Evolutionary conservation across 1,139 yeast genomes (phyloP), one percentile per base, ranked within the genome.

Genomic region (Diutina siamensis): DNA sequence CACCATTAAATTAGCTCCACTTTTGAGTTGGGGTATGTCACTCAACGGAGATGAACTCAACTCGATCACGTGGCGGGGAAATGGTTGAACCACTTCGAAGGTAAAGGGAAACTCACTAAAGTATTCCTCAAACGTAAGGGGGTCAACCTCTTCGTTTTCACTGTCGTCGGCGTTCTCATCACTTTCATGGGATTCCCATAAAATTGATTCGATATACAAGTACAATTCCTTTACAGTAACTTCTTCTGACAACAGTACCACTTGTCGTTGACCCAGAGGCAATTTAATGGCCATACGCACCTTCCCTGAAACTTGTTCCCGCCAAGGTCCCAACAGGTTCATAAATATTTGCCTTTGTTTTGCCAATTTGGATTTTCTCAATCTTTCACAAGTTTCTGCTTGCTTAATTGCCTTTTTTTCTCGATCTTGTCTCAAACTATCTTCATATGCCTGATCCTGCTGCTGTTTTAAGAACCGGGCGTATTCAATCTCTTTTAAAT

Each of bases 391-490:
- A 8, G 5, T 5, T 17, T 17, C 21, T 8, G 20, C 32, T 3
- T 22, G 18, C 31, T 15, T 12, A 9, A 63, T 62, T 4, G 52
- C 44, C 48, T 66, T 68, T 53, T 69, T 70, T 18, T 60, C 46
- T 44, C 60, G 60, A 55, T 77, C 83, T 35, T 61, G 63, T 40
- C 71, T 63, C 27, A 78, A 59, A 0, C 80, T 75, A 52, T 68
- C 68, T 45, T 64, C 57, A 52, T 75, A 78, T 2, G 82, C 83
- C 45, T 66, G 71, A 52, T 78, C 82, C 54, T 78, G 83, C 52
- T 74, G 74, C 52, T 73, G 72, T 53, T 78, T 73, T 36, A 78
- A 57, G 27, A 68, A 44, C 45, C 83, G 59, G 36, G 80, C 65
- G 44, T 67, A 57, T 49, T 77, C 79, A 44, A 73, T 67, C 51